phyloP scores from a whole-genome alignment of 2,329 filamentous ascomycete species.

The Alternaria panax region DNA sequence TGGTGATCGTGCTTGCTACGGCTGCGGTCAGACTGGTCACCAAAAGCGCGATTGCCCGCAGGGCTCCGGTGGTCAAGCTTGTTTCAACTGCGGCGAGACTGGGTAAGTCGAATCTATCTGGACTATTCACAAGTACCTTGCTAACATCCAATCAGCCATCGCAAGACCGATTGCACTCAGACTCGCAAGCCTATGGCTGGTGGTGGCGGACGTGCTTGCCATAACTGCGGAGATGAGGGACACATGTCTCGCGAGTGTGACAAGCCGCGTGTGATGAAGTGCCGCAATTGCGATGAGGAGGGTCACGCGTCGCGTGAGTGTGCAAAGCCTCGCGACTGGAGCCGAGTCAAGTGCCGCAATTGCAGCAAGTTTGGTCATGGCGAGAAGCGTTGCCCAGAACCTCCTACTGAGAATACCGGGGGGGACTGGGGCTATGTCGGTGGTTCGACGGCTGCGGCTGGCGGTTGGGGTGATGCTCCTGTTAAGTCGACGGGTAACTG shows the following conservation, averaged over 20 bases:
- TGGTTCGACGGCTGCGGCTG: constrained; percentile 23
- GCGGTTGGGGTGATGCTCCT: constrained; percentile 32
- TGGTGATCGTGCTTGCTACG: constrained; percentile 32
- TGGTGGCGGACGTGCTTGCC: constrained; percentile 30
- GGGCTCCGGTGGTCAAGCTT: constrained; percentile 24
- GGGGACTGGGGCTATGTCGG: constrained; percentile 33
- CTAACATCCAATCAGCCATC: constrained; percentile 20
- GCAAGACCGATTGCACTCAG: constrained; percentile 38
- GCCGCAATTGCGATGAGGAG: constrained; percentile 69
- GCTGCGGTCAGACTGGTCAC: constrained; percentile 34
- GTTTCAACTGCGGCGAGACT: constrained; percentile 42
- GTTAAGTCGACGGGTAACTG: constrained; percentile 22
- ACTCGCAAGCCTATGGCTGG: constrained; percentile 24
- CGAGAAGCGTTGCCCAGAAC: constrained; percentile 51
- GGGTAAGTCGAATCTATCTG: constrained; percentile 20
- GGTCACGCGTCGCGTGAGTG: constrained; percentile 56
- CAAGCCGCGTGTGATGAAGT: constrained; percentile 48
- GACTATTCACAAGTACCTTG: neutral
- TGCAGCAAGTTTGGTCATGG: constrained; percentile 59
- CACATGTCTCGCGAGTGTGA: constrained; percentile 39
- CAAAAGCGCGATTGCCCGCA: constrained; percentile 32
- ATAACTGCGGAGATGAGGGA: constrained; percentile 39
- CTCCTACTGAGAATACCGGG: constrained; percentile 31
- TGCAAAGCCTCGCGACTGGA: constrained; percentile 58
- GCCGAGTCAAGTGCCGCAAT: constrained; percentile 66